A percentile compares a stretch with the other conserved stretches of the same genome.
phyloP scores from a whole-genome alignment of 768 basidiomycete genomes.

The Nidularia sp. region DNA sequence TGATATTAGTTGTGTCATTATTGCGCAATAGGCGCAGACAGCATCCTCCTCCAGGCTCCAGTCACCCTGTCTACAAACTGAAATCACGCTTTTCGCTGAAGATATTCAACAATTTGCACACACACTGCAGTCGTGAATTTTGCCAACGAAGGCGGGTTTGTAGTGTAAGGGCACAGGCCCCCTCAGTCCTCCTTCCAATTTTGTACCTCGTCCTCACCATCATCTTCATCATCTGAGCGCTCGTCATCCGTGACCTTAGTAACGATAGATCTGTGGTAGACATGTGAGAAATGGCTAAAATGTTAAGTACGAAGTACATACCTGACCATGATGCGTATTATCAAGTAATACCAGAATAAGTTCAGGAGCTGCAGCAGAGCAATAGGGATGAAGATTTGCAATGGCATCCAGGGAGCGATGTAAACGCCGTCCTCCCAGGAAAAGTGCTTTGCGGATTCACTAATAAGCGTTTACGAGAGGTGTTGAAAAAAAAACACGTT shows the following conservation, averaged over 20 bases:
- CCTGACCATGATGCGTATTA: conserved; percentile 74
- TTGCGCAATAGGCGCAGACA: too few relatives aligned
- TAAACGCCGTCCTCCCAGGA: conserved; percentile 60
- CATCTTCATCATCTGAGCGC: conserved; percentile 78
- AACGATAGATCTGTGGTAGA: conserved; percentile 43
- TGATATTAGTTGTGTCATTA: too few relatives aligned
- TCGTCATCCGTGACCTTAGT: conserved; percentile 55
- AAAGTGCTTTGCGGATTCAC: conserved; percentile 55
- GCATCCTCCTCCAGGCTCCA: too few relatives aligned
- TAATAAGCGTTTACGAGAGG: conserved; percentile 16
- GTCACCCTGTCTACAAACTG: too few relatives aligned
- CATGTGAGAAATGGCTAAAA: conserved; percentile 7
- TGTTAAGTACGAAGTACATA: conserved; percentile 28
- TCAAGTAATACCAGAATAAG: conserved; percentile 90
- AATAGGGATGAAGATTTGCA: conserved; percentile 76
- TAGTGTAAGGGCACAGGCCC: not conserved
- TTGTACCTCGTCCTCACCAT: conserved; percentile 37
- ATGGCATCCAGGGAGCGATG: conserved; percentile 74
- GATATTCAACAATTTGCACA: too few relatives aligned
- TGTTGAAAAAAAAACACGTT: not conserved
- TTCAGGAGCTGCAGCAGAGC: conserved; percentile 78
- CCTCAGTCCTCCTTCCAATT: not conserved
- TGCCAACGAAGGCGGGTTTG: too few relatives aligned
- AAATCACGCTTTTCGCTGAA: too few relatives aligned
- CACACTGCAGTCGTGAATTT: too few relatives aligned